Evolutionary conservation across 345 rosid genomes (phyloP).

Genomic region (Geranium brycei): DNA sequence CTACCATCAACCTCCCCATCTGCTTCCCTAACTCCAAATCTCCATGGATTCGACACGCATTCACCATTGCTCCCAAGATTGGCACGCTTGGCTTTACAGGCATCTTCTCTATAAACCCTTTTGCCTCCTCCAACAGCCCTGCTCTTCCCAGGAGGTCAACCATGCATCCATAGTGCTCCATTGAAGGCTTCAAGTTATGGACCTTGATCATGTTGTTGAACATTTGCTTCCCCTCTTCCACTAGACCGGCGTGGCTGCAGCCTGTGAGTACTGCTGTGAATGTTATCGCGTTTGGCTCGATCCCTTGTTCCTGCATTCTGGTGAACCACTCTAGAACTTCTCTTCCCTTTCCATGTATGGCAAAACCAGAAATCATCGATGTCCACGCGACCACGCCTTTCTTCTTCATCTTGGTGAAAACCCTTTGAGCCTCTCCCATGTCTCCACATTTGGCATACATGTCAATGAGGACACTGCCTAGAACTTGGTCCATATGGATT

Average conservation of each 20-base stretch:
- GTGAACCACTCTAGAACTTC: constrained; percentile 40
- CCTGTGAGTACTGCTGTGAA: constrained; percentile 59
- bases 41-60: constrained; percentile 46
- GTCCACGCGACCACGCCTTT: constrained; percentile 49
- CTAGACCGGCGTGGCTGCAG: constrained; percentile 53
- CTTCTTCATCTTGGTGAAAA: constrained; percentile 27
- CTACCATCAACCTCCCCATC: constrained; percentile 36
- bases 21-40: constrained; percentile 38
- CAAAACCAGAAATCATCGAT: constrained; percentile 50
- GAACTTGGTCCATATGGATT: constrained; percentile 24
- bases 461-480: constrained; percentile 46
- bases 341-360: constrained; percentile 49
- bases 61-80: constrained; percentile 56
- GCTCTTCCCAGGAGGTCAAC: constrained; percentile 71
- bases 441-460: constrained; percentile 69
- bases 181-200: constrained; percentile 32
- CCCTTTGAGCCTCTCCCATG: constrained; percentile 39
- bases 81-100: constrained; percentile 49
- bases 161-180: constrained; percentile 80
- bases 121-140: constrained; percentile 47
- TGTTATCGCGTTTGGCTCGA: constrained; percentile 52
- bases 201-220: constrained; percentile 37
- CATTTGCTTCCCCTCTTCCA: constrained; percentile 39
- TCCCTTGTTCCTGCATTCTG: constrained; percentile 43
- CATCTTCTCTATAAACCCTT: constrained; percentile 34